Conservation (phyloP, 2,329 filamentous ascomycete species). For the Apiospora marii region DNA sequence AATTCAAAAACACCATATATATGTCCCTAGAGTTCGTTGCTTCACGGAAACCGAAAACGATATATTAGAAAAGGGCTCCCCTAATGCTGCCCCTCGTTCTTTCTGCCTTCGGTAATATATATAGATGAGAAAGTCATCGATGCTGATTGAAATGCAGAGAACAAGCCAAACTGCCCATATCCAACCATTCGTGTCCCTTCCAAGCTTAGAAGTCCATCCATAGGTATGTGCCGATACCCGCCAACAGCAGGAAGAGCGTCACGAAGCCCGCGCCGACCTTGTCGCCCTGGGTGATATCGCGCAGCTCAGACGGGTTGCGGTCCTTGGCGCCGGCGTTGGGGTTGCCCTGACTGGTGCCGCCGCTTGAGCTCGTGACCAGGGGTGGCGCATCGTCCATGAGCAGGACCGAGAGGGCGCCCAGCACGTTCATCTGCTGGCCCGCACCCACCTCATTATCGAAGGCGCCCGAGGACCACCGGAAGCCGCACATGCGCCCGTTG, state of each 20-base stretch:
- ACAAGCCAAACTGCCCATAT: background rate
- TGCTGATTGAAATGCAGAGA: background rate
- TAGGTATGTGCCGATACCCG: slow-evolving; percentile 25
- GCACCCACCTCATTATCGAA: slow-evolving; percentile 55
- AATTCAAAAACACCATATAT: too few species aligned
- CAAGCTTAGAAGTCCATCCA: slow-evolving; percentile 19
- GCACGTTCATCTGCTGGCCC: slow-evolving; percentile 60
- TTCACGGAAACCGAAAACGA: background rate
- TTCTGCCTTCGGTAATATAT: background rate
- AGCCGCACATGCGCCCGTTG: slow-evolving; percentile 41
- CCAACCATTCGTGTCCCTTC: background rate
- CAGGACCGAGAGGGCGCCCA: slow-evolving; percentile 51
- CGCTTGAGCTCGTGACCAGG: slow-evolving; percentile 52
- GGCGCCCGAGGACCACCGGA: slow-evolving; percentile 32
- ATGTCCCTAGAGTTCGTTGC: too few species aligned
- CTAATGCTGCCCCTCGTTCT: background rate
- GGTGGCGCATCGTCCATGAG: slow-evolving; percentile 45
- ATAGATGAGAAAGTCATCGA: background rate
- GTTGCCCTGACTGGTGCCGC: slow-evolving; percentile 54
- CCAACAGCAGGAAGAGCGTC: slow-evolving; percentile 43
- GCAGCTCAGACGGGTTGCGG: slow-evolving; percentile 38
- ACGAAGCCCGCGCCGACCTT: slow-evolving; percentile 51
- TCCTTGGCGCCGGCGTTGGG: slow-evolving; percentile 39
- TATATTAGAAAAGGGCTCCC: too few species aligned
- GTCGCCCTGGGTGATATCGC: slow-evolving; percentile 45